Evolutionary conservation across 257 asterid species (phyloP).

Genomic region (Nicotiana undulata): DNA sequence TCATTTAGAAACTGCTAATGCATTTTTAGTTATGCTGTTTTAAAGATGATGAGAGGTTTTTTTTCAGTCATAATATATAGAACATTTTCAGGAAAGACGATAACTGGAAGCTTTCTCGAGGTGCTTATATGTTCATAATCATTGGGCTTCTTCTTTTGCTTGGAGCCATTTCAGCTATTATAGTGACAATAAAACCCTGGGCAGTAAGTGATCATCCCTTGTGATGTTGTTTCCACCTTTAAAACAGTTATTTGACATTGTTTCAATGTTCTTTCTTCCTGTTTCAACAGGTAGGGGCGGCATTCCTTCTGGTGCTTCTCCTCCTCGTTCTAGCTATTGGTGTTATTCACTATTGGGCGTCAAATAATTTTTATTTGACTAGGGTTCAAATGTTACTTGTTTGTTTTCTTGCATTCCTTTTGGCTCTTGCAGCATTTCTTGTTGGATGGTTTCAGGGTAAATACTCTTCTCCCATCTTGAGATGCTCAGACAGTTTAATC

Average conservation of each 20-base stretch:
- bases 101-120: slow-evolving; percentile 85
- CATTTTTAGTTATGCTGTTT: slow-evolving; percentile 11
- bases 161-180: slow-evolving; percentile 86
- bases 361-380: slow-evolving; percentile 94
- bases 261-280: background rate
- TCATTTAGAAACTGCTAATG: slow-evolving; percentile 6
- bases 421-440: slow-evolving; percentile 94
- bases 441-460: slow-evolving; percentile 88
- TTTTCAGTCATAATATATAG: slow-evolving; percentile 1
- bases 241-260: slow-evolving; percentile 12
- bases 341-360: slow-evolving; percentile 96
- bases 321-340: slow-evolving; percentile 90
- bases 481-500: background rate
- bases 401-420: slow-evolving; percentile 88
- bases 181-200: slow-evolving; percentile 73
- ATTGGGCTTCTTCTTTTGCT: slow-evolving; percentile 79
- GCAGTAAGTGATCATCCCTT: slow-evolving; percentile 47
- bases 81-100: slow-evolving; percentile 87
- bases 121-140: slow-evolving; percentile 68
- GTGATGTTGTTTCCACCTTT: background rate
- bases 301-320: slow-evolving; percentile 84
- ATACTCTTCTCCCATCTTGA: background rate
- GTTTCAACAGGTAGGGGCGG: slow-evolving; percentile 79
- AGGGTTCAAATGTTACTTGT: slow-evolving; percentile 87
- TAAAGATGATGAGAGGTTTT: slow-evolving; percentile 1